Evolutionary conservation across 2,329 filamentous ascomycete genomes (phyloP), one percentile per base, ranked within the genome.

Genomic region (Fusarium sp.): DNA sequence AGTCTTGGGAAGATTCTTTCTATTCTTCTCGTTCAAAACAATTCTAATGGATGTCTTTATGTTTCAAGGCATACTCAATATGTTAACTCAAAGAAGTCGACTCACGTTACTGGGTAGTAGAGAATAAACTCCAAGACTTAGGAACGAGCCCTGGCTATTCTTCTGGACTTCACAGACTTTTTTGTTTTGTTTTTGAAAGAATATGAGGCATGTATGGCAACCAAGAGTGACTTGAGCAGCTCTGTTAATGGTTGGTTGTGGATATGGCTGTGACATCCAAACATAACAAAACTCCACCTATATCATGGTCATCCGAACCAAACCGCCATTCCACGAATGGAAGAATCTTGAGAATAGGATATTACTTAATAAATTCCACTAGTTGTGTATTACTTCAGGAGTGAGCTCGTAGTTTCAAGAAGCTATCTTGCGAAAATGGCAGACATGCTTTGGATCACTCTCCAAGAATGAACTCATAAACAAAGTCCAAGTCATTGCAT

Each of bases 11-110:
- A 37, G 16, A 37, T 18, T 9, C 5, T 16, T 18, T n/a, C 10
- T 0, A 6, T 11, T 6, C 9, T 1, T 6, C 32, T n/a, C 9
- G 18, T 34, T 34, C 16, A 6, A 37, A 11, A 8, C 2, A 1
- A 18, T 12, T n/a, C 18, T 4, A 2, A n/a, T 37, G 18, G 10
- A n/a, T 12, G 3, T 4, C 34, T 11, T 12, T n/a, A n/a, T 37
- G 34, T 18, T n/a, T 10, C 34, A 7, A n/a, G 9, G 12, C 2
- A 12, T n/a, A n/a, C 9, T 11, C 16, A n/a, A 4, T 6, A n/a
- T 37, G 4, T 12, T n/a, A 12, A 37, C 6, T 4, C 18, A 5
- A 37, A 37, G 18, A 0, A 6, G 34, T 37, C 34, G 18, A 37
- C 34, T 0, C 18, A 37, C n/a, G 34, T 7, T 37, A n/a, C 6